These are phyloP conservation scores for Hawksworthiomyces lignivorus DNA, from an alignment of 2,329 filamentous ascomycete genomes.

Conservation along the genomic window DNA sequence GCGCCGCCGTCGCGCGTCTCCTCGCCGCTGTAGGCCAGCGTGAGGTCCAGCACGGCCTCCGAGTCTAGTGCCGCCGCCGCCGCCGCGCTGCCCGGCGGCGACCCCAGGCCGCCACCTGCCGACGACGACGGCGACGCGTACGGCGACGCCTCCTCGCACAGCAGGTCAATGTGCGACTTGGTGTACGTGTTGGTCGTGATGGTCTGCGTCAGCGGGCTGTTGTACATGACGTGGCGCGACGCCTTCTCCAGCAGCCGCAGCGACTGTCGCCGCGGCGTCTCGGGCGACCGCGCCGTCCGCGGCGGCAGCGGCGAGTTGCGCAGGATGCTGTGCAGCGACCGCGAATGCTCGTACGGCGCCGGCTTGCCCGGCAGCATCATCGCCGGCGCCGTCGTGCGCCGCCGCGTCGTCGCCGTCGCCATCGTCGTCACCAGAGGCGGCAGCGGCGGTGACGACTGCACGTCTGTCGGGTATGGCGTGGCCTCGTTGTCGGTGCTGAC, in stretches of 20 bases:
- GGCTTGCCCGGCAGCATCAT: constrained; percentile 18
- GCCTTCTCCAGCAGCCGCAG: constrained; percentile 47
- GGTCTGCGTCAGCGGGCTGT: constrained; percentile 54
- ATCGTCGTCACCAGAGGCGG: constrained; percentile 17
- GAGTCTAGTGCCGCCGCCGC: constrained; percentile 22
- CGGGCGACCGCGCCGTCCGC: constrained; percentile 39
- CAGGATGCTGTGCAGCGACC: constrained; percentile 54
- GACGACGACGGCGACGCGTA: constrained; percentile 27
- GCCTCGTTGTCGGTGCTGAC: background rate
- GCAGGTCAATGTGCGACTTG: constrained; percentile 55
- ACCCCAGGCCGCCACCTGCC: constrained; percentile 12
- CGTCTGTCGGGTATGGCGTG: background rate
- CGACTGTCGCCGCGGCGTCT: constrained; percentile 47
- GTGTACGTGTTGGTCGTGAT: constrained; percentile 57
- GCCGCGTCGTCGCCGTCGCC: constrained; percentile 18
- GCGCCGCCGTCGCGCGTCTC: constrained; percentile 54
- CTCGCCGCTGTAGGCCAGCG: constrained; percentile 43
- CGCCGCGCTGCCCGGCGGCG: constrained; percentile 2
- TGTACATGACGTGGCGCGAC: constrained; percentile 51
- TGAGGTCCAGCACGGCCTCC: constrained; percentile 38
- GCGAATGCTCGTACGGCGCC: constrained; percentile 52
- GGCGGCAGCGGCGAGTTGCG: constrained; percentile 58
- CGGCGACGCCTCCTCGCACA: constrained; percentile 50
- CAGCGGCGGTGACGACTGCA: constrained; percentile 1
- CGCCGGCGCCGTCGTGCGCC: constrained; percentile 30